Evolutionary conservation across 1,139 yeast genomes (phyloP).

Genomic region (Scheffersomyces stambukii): DNA sequence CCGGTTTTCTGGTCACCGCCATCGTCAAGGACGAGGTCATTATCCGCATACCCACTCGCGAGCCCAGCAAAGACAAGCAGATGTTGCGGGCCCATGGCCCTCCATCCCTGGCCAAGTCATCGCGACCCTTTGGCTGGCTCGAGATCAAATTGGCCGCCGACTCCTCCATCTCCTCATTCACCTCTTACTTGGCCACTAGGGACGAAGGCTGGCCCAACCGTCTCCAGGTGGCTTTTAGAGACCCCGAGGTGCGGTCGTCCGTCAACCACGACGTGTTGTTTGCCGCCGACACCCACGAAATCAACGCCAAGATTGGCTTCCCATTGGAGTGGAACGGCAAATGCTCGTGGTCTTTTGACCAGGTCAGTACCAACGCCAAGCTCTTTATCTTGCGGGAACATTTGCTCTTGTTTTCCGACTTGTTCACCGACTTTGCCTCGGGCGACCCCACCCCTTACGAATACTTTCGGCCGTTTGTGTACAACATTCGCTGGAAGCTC

Average conservation of each 20-base stretch:
- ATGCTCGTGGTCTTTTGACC: constrained; percentile 62
- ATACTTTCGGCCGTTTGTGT: constrained; percentile 65
- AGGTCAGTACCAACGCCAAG: constrained; percentile 49
- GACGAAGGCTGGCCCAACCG: constrained; percentile 56
- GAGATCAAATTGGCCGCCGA: constrained; percentile 61
- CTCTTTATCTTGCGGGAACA: constrained; percentile 83
- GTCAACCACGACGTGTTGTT: constrained; percentile 84
- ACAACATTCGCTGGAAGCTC: constrained; percentile 57
- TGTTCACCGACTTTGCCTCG: constrained; percentile 70
- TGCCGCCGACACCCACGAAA: constrained; percentile 54
- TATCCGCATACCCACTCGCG: constrained; percentile 80
- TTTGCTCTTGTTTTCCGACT: constrained; percentile 65
- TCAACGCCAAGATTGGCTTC: constrained; percentile 56
- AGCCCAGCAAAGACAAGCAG: constrained; percentile 67
- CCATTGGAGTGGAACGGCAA: constrained; percentile 83
- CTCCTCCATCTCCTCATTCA: constrained; percentile 44
- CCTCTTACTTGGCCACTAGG: constrained; percentile 54
- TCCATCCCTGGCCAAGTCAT: constrained; percentile 6
- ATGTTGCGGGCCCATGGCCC: constrained; percentile 15
- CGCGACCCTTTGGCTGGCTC: constrained; percentile 86
- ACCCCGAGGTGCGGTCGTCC: constrained; percentile 71
- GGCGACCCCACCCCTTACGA: constrained; percentile 76
- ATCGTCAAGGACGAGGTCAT: constrained; percentile 61
- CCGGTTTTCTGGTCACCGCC: constrained; percentile 52
- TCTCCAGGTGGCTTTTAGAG: constrained; percentile 43